Evolutionary conservation across 2,329 filamentous ascomycete species (phyloP).

Genomic region (Penicillium janthinellum): DNA sequence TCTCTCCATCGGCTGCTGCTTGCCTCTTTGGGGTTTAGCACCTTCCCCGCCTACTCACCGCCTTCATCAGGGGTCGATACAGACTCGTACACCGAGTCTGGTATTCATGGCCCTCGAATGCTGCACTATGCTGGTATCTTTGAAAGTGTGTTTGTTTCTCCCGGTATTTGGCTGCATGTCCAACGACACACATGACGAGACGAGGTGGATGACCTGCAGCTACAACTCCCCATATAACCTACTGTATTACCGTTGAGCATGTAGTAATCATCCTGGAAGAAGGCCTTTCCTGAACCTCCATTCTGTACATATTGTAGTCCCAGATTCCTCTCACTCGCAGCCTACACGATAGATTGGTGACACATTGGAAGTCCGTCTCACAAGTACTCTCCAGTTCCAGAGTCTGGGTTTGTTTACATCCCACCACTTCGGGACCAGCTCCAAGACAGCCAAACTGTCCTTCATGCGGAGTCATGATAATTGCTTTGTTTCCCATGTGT

Average conservation of each 20-base stretch:
- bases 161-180: neutral
- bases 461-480: neutral
- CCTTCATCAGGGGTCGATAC: slow-evolving; percentile 25
- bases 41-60: slow-evolving; percentile 27
- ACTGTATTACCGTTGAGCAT: neutral
- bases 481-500: slow-evolving; percentile 4
- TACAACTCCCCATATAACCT: neutral
- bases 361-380: neutral
- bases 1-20: slow-evolving; percentile 29
- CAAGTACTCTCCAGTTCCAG: neutral
- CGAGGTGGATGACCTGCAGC: neutral
- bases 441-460: neutral
- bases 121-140: neutral
- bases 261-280: neutral
- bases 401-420: slow-evolving; percentile 13
- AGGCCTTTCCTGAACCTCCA: too few species aligned
- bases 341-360: too few species aligned
- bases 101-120: neutral
- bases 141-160: neutral
- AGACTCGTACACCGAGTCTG: neutral
- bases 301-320: too few species aligned
- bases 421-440: slow-evolving; percentile 9
- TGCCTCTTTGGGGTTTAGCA: slow-evolving; percentile 32
- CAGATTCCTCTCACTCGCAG: too few species aligned
- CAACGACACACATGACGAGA: neutral